Conservation (phyloP, 1,139 yeast genomes). For the Candida sp. region DNA sequence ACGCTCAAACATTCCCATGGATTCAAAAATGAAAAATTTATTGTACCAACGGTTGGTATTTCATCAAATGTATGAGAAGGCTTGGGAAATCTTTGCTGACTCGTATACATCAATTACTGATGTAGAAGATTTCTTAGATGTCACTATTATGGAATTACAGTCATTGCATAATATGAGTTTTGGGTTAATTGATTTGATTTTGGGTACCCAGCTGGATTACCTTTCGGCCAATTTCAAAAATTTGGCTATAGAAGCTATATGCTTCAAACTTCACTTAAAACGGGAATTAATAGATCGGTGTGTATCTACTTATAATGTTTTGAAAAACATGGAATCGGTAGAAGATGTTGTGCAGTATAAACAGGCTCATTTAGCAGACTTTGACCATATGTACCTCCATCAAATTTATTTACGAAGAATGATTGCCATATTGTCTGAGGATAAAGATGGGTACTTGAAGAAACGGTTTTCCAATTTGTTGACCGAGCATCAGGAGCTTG, state of each 20-base stretch:
- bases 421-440: not conserved
- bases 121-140: conserved; percentile 33
- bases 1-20: conserved; percentile 15
- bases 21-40: conserved; percentile 17
- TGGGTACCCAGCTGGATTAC: conserved; percentile 6
- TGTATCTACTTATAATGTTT: not conserved
- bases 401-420: conserved; percentile 1
- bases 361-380: not conserved
- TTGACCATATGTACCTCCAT: not conserved
- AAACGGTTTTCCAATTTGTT: not conserved
- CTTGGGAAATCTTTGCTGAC: conserved; percentile 30
- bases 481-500: not conserved
- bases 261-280: conserved; percentile 2
- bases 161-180: conserved; percentile 16
- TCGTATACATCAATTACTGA: conserved; percentile 30
- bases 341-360: not conserved
- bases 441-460: not conserved
- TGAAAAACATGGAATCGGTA: not conserved
- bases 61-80: conserved; percentile 25
- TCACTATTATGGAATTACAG: conserved; percentile 16
- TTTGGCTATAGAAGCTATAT: conserved; percentile 1
- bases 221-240: not conserved
- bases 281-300: not conserved
- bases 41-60: conserved; percentile 25
- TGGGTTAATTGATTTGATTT: conserved; percentile 19